Evolutionary conservation across 148 eudicot genomes (phyloP).

Genomic region (Fagopyrum esculentum): DNA sequence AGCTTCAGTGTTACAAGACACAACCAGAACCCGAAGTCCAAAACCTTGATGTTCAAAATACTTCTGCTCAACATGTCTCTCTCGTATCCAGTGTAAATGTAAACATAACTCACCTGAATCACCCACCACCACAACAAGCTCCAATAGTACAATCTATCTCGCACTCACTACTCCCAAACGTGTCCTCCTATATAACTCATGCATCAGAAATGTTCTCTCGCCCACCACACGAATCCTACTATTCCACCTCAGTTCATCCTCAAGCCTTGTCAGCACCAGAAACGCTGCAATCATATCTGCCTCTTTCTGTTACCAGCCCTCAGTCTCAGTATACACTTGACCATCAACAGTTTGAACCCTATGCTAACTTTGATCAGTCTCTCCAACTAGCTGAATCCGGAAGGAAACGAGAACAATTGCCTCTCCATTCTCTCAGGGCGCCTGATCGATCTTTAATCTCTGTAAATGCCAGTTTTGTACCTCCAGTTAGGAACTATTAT

Average conservation of each 20-base stretch:
- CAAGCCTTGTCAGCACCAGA: background rate
- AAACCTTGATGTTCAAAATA: constrained; percentile 1
- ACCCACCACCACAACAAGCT: background rate
- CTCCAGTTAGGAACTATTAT: background rate
- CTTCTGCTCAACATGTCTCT: background rate
- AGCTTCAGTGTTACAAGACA: background rate
- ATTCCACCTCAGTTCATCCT: background rate
- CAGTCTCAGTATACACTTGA: background rate
- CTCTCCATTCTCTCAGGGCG: background rate
- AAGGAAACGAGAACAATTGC: background rate
- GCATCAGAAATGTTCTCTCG: background rate
- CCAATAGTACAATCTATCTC: too few relatives aligned
- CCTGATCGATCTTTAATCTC: background rate
- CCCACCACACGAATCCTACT: background rate
- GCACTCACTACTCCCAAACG: background rate
- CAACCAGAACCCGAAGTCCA: background rate
- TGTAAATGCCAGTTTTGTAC: background rate
- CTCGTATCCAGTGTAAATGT: background rate
- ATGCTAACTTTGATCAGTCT: background rate
- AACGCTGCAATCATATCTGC: background rate
- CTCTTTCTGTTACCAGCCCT: background rate
- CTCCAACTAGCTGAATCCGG: background rate
- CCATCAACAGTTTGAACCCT: background rate
- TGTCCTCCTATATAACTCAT: background rate
- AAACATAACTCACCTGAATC: background rate